phyloP scores from a whole-genome alignment of 2,329 filamentous ascomycete species.

The Neurospora sp. region DNA sequence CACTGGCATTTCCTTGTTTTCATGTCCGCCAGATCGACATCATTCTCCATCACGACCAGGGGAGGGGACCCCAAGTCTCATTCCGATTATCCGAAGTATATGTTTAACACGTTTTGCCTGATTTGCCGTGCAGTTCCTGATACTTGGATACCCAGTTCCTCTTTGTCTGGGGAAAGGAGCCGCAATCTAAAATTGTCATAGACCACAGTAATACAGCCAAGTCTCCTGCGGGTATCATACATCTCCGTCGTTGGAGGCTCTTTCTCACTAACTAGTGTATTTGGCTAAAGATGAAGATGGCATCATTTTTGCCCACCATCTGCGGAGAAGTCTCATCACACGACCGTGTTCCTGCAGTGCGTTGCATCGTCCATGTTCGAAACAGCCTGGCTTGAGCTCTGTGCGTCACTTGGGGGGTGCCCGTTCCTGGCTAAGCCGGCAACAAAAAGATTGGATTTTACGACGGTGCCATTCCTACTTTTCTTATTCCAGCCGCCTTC shows the following conservation, averaged over 20 bases:
- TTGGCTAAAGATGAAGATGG: background rate
- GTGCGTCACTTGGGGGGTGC: background rate
- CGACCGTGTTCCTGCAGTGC: background rate
- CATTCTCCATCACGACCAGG: background rate
- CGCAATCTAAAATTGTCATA: background rate
- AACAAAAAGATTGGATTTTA: background rate
- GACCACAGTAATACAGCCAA: background rate
- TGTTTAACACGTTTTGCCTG: background rate
- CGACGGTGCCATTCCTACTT: background rate
- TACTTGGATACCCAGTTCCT: background rate
- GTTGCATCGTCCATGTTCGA: background rate
- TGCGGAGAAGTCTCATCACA: background rate
- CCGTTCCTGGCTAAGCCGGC: background rate
- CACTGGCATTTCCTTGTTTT: background rate
- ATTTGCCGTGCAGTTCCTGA: background rate
- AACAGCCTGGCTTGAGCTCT: background rate
- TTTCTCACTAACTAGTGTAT: background rate
- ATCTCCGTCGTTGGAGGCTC: background rate
- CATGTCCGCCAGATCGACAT: background rate
- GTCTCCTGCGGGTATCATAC: background rate
- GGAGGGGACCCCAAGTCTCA: background rate
- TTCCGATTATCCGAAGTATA: background rate
- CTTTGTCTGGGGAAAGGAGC: background rate
- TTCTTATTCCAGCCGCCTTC: background rate
- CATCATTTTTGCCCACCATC: background rate